Base-by-base conservation (phyloP, 164 flowering plant genomes). In the Chimonanthus salicifolius region DNA sequence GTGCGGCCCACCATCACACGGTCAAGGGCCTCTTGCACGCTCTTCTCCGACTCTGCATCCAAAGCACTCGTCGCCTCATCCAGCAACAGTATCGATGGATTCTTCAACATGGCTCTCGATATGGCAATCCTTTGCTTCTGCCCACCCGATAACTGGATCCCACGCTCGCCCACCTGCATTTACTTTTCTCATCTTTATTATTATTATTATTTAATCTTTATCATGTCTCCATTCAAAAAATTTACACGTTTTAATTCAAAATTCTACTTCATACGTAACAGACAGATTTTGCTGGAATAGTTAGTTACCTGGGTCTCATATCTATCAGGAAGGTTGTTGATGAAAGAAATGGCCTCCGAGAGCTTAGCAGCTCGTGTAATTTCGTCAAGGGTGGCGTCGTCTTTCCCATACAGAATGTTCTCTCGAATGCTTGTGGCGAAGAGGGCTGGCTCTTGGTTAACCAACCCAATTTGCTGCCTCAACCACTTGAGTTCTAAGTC, bases 11-110 rank as follows among this genome's bases (percentile, higher is more conserved):
- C 94, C 98, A 93, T 95, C 13, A 86, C 96, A 49, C 96, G 93
- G 78, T 95, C 99, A 21, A 95, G 94, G 7, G 99, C 98, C 83
- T 90, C 93, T 75, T 95, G 99, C 69, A 95, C 97, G 74, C 93
- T 88, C 80, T 89, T 95, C 85, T 95, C 99, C 20, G 99, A 95
- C 81, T 95, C 99, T 0, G 97, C 88, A 84, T 95, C 99, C 21
- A 95, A 90, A 49, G 98, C 99, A 72, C 97, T 92, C 0, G 98
- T 94, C 5, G 99, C 99, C 80, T 94, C 99, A 80, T 94, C 99
- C 47, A 95, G 78, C 49, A 95, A 83, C 10, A 95, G 91, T 62
- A 95, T 83, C 0, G 94, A 88, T 1, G 99, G 99, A 63, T 92
- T 93, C 79, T 90, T 95, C 72, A 95, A 87, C 15, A 95, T 85